Evolutionary conservation across 495 filamentous ascomycete species (phyloP).

Genomic region (Penicillium canariense): DNA sequence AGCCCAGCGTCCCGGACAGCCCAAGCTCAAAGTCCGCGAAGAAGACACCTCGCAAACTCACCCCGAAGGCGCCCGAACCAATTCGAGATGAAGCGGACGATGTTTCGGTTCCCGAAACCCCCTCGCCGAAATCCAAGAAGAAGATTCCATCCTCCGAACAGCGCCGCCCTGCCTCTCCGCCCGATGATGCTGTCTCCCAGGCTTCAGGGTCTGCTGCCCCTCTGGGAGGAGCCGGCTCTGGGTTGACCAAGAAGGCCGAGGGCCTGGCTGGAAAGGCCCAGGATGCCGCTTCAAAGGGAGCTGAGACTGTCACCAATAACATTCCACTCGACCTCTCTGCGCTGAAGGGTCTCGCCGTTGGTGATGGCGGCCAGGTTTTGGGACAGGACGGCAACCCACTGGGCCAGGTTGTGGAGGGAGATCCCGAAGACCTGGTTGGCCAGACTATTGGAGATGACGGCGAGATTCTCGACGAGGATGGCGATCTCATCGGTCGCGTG

Average conservation of each 20-base stretch:
- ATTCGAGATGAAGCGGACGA: constrained; percentile 25
- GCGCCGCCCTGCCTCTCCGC: constrained; percentile 29
- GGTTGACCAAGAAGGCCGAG: constrained; percentile 20
- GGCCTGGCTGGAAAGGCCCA: constrained; percentile 22
- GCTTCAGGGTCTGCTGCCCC: constrained; percentile 32
- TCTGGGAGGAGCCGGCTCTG: constrained; percentile 19
- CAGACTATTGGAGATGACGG: constrained; percentile 54
- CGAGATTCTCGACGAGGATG: constrained; percentile 51
- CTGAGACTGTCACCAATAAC: constrained; percentile 30
- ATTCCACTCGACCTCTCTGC: constrained; percentile 56
- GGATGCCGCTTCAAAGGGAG: constrained; percentile 19
- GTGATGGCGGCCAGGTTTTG: constrained; percentile 40
- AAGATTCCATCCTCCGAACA: constrained; percentile 31
- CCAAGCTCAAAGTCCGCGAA: constrained; percentile 26
- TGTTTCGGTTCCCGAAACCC: constrained; percentile 23
- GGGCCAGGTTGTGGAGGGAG: constrained; percentile 41
- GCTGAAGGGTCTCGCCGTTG: constrained; percentile 66
- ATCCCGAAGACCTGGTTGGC: constrained; percentile 43
- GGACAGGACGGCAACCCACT: constrained; percentile 40
- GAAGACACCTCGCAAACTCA: constrained; percentile 22
- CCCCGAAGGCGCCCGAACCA: constrained; percentile 25
- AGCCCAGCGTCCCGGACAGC: constrained; percentile 23
- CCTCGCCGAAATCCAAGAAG: constrained; percentile 35
- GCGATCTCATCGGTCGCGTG: constrained; percentile 47
- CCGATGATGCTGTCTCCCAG: constrained; percentile 26